Base-by-base conservation (phyloP, 352 stramenopile species). In the Elongisporangium anandrum region DNA sequence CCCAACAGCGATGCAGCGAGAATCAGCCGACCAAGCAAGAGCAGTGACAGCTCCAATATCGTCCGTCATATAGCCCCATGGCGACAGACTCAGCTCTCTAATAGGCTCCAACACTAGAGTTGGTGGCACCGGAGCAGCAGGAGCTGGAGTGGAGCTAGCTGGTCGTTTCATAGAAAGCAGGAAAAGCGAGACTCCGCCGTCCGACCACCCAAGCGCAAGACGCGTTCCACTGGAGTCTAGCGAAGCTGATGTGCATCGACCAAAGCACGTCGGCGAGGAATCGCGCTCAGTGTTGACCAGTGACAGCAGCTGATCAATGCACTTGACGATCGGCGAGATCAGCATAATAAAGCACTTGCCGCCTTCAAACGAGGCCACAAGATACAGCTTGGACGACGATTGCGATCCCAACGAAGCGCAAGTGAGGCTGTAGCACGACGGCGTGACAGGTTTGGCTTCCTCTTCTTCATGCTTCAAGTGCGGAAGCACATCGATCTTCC, bases 301-400 rank as follows among this genome's bases (percentile, higher is more conserved):
- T 29, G 83, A 92, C 13, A 92, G 58, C 17, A 92, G 61, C 57
- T 91, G 83, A 21, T 90, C 72, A 52, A 93, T 90, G 53, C 65
- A 68, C 34, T 88, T 88, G n/a, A 63, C 59, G 0, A 57, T 48
- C 0, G 81, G 81, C 20, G 79, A 75, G 4, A 93, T 55, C 56
- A 88, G 59, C 73, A 93, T 81, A 58, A 93, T 87, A 54, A 93
- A 93, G 58, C 83, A 93, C 58, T 86, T 88, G 49, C 79, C 81
- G n/a, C 75, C 76, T 63, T 86, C 75, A 63, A 93, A 93, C 60
- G 69, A 87, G 52, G 81, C 81, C 49, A 90, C 75, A 5, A 93
- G 61, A 52, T 70, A 75, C 26, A 93, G 64, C 29, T 57, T 53
- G 1, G 54, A 54, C 1, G 65, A 47, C 9, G 68, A 57, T 15